phyloP scores from a whole-genome alignment of 306 rosid species.

The Castanea crenata region DNA sequence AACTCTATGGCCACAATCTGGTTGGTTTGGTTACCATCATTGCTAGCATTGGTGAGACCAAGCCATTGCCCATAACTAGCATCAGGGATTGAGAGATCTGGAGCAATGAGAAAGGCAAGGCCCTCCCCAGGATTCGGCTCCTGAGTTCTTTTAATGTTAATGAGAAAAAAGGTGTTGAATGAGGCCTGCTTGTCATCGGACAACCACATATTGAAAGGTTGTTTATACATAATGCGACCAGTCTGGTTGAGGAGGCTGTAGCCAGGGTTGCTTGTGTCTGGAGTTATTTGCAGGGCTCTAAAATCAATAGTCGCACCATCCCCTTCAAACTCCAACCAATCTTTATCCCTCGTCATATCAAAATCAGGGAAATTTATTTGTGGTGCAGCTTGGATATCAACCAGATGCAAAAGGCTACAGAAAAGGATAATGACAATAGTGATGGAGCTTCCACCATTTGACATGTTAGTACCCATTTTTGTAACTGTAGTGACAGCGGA shows the following conservation, averaged over 20 bases:
- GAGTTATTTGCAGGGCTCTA: slow-evolving; percentile 41
- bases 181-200: slow-evolving; percentile 36
- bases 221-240: slow-evolving; percentile 39
- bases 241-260: neutral
- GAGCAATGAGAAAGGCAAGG: slow-evolving; percentile 47
- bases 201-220: slow-evolving; percentile 39
- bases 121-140: slow-evolving; percentile 43
- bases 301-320: slow-evolving; percentile 13
- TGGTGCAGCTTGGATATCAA: neutral
- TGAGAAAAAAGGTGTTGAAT: slow-evolving; percentile 41
- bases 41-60: slow-evolving; percentile 42
- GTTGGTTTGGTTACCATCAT: slow-evolving; percentile 22
- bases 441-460: neutral
- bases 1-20: slow-evolving; percentile 44
- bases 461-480: neutral
- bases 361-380: neutral
- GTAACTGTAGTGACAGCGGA: too few species aligned
- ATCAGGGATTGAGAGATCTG: slow-evolving; percentile 17
- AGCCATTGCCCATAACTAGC: slow-evolving; percentile 45
- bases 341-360: neutral
- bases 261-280: slow-evolving; percentile 1
- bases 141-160: slow-evolving; percentile 28
- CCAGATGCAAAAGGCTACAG: neutral
- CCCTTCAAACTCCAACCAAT: neutral
- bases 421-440: neutral